phyloP scores from a whole-genome alignment of 2,329 filamentous ascomycete genomes.

The Monascus ruber region DNA sequence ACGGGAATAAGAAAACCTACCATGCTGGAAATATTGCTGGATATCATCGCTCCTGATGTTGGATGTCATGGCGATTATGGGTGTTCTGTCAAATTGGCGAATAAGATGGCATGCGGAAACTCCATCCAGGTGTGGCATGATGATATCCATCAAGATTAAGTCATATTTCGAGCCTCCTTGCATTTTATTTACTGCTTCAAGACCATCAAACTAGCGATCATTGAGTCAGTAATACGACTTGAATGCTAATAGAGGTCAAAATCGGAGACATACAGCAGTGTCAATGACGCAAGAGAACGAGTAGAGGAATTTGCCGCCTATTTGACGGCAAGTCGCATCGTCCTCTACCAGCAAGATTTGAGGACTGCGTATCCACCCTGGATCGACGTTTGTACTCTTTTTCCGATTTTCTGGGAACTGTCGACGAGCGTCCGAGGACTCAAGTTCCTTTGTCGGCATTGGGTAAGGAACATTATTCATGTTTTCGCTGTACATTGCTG shows the following conservation, averaged over 20 bases:
- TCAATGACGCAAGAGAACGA: constrained; percentile 55
- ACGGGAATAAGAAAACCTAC: constrained; percentile 40
- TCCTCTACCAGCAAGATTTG: constrained; percentile 85
- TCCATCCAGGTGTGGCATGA: constrained; percentile 93
- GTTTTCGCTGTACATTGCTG: constrained; percentile 76
- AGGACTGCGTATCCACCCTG: constrained; percentile 57
- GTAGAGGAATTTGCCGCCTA: constrained; percentile 55
- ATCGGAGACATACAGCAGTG: constrained; percentile 43
- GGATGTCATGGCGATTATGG: constrained; percentile 97
- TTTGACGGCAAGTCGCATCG: constrained; percentile 54
- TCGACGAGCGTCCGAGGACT: constrained; percentile 36
- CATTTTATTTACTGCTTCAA: constrained; percentile 85
- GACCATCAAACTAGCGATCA: constrained; percentile 60
- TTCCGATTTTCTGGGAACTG: constrained; percentile 44
- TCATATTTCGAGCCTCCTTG: constrained; percentile 54
- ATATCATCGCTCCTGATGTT: constrained; percentile 96
- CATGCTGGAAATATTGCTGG: constrained; percentile 92
- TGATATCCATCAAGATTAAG: constrained; percentile 80
- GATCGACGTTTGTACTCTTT: constrained; percentile 50
- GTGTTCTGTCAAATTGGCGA: constrained; percentile 69
- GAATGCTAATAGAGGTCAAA: background rate
- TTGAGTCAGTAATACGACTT: background rate
- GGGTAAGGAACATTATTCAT: constrained; percentile 89
- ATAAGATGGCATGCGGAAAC: constrained; percentile 92
- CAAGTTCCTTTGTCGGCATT: constrained; percentile 54